Percentiles rank a stretch among this genome's conserved stretches.
These are phyloP conservation scores for Phyllosticta citriasiana DNA, from an alignment of 2,329 filamentous ascomycete species.

Conservation along the genomic window DNA sequence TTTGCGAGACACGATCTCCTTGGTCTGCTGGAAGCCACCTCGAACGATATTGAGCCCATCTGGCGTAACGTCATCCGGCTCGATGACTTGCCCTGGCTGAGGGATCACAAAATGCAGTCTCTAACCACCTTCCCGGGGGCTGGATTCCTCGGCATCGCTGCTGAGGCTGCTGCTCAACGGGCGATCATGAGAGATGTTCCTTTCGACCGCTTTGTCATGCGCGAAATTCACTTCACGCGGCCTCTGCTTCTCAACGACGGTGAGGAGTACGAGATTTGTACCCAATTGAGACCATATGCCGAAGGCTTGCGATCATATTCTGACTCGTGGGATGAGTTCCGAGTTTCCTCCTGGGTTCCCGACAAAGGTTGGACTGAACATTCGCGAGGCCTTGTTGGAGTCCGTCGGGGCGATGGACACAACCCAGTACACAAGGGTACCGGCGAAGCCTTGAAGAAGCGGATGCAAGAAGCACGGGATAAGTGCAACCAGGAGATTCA, in stretches of 20 bases:
- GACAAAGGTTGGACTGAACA: conserved; percentile 8
- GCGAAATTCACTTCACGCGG: background rate
- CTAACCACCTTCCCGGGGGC: conserved; percentile 22
- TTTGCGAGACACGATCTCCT: conserved; percentile 17
- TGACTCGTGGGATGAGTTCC: conserved; percentile 9
- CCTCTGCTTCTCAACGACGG: conserved; percentile 8
- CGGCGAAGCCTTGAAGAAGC: background rate
- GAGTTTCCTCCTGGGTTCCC: conserved; percentile 2
- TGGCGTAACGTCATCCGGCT: conserved; percentile 15
- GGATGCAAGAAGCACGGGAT: background rate
- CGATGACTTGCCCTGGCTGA: conserved; percentile 18
- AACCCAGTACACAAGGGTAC: background rate
- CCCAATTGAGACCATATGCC: background rate
- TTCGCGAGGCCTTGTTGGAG: conserved; percentile 6
- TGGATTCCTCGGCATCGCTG: conserved; percentile 21
- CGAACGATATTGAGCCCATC: conserved; percentile 10
- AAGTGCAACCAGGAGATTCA: background rate
- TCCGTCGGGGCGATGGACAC: background rate
- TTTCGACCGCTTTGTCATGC: conserved; percentile 1
- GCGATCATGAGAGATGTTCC: conserved; percentile 1
- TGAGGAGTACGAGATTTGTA: background rate
- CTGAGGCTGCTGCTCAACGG: conserved; percentile 17
- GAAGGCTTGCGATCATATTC: conserved; percentile 3
- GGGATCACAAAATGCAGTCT: conserved; percentile 18
- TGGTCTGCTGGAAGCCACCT: conserved; percentile 19